Evolutionary conservation across 2,329 filamentous ascomycete genomes (phyloP), one percentile per base, ranked within the genome.

Genomic region (Zymoseptoria ardabiliae): DNA sequence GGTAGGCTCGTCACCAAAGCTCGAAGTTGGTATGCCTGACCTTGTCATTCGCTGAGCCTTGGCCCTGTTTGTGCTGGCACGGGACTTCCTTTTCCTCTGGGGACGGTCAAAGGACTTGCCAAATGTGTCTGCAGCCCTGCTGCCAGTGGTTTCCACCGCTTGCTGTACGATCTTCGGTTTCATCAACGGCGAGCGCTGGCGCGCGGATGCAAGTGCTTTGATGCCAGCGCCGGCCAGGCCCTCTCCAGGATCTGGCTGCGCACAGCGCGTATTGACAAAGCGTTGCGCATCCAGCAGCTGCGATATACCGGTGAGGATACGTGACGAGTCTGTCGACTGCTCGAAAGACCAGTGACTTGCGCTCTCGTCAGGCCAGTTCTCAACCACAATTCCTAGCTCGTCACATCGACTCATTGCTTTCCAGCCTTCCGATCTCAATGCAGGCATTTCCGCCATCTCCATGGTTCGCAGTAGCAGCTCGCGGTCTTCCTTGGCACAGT

Each of bases 321-420:
- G 81, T 19, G 77, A 74, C 7, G 20, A 17, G 22, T 77, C 67
- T 8, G 53, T 53, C 0, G 75, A 72, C 9, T 68, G 68, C 2
- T 72, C 72, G 28, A 96, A 80, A 0, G 89, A 85, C 88, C 91
- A 96, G 3, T 81, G 78, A 17, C 77, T 72, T 2, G 82, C 81
- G 2, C 81, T 80, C 0, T 81, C 78, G 10, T 78, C 77, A 0
- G 90, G 88, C 69, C 93, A 91, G 28, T 83, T 75, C 2, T 83
- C 70, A 2, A 96, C 75, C 59, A 86, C 88, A 10, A 96, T 73
- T 0, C 91, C 91, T 59, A 97, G 81, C 70, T 96, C 90, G 65
- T 93, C 89, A 21, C 85, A 85, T 23, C 77, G 74, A 59, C 87
- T 88, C 67, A 91, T 85, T 0, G 85, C 78, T 22, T 78, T 78